Evolutionary conservation across 2,329 filamentous ascomycete genomes (phyloP).

Genomic region (Myriosclerotinia scirpicola): DNA sequence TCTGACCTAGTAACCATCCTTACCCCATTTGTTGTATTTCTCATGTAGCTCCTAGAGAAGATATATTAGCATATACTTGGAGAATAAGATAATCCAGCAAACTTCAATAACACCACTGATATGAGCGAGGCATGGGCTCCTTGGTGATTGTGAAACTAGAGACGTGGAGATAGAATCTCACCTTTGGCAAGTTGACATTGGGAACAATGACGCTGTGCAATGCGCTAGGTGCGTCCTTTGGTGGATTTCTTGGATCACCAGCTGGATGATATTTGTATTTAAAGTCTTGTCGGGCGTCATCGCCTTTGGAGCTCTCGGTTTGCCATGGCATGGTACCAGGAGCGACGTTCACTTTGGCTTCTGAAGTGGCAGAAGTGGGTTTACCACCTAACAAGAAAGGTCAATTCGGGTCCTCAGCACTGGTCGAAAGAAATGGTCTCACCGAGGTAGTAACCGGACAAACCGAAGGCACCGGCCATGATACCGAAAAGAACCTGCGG

Average conservation of each 20-base stretch:
- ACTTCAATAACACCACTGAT: not conserved
- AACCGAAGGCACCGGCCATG: conserved; percentile 84
- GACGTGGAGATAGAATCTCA: conserved; percentile 45
- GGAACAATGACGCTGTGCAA: conserved; percentile 94
- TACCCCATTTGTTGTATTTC: conserved; percentile 99
- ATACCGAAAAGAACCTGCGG: conserved; percentile 81
- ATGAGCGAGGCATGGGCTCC: no score
- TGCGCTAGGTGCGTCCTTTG: conserved; percentile 90
- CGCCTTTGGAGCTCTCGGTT: conserved; percentile 60
- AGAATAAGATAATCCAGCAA: not conserved
- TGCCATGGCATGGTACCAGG: conserved; percentile 90
- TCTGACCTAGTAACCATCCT: conserved; percentile 69
- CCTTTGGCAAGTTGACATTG: conserved; percentile 88
- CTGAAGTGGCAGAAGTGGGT: conserved; percentile 81
- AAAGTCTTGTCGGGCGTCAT: conserved; percentile 55
- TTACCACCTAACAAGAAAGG: conserved; percentile 61
- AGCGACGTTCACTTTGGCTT: conserved; percentile 73
- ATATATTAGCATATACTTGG: conserved; percentile 25
- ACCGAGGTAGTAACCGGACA: conserved; percentile 91
- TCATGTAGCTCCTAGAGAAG: conserved; percentile 77
- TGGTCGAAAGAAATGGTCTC: conserved; percentile 33
- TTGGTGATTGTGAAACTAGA: not conserved
- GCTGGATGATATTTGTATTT: conserved; percentile 67
- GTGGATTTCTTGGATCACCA: conserved; percentile 71
- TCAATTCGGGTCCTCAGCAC: conserved; percentile 31